These are phyloP conservation scores for Paramecium sonneborni DNA, from an alignment of 73 alveolate species.

Conservation along the genomic window DNA sequence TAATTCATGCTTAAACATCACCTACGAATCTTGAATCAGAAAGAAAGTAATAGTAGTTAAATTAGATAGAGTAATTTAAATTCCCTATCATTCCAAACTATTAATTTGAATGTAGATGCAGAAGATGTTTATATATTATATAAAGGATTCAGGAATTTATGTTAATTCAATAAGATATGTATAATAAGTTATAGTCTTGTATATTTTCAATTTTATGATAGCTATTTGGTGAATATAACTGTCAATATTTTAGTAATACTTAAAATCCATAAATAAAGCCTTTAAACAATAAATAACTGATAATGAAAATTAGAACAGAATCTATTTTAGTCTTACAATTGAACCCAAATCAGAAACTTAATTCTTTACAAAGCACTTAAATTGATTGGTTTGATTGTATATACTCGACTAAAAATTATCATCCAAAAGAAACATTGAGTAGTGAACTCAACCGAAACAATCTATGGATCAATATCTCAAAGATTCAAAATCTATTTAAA, in stretches of 20 bases:
- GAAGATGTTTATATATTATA: not conserved
- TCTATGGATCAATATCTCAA: not conserved
- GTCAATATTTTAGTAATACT: not conserved
- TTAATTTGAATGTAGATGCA: not conserved
- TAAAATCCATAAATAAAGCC: not conserved
- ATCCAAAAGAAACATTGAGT: not conserved
- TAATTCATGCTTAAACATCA: not conserved
- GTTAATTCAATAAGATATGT: not conserved
- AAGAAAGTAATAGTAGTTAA: not conserved
- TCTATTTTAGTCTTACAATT: not conserved
- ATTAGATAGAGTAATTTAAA: conserved; percentile 14
- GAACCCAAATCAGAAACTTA: not conserved
- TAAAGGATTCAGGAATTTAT: not conserved
- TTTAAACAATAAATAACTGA: not conserved
- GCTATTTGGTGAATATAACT: conserved; percentile 14
- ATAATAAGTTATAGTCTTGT: not conserved
- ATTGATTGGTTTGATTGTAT: conserved; percentile 19
- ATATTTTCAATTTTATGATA: not conserved
- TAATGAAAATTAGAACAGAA: conserved; percentile 21
- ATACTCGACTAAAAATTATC: not conserved
- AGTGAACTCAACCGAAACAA: not conserved
- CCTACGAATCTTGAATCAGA: not conserved
- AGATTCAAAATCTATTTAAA: not conserved
- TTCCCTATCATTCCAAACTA: not conserved
- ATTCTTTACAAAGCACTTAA: not conserved